Evolutionary conservation across 2,329 filamentous ascomycete species (phyloP), one percentile per base, ranked within the genome.

Genomic region (Aspergillus fischeri): DNA sequence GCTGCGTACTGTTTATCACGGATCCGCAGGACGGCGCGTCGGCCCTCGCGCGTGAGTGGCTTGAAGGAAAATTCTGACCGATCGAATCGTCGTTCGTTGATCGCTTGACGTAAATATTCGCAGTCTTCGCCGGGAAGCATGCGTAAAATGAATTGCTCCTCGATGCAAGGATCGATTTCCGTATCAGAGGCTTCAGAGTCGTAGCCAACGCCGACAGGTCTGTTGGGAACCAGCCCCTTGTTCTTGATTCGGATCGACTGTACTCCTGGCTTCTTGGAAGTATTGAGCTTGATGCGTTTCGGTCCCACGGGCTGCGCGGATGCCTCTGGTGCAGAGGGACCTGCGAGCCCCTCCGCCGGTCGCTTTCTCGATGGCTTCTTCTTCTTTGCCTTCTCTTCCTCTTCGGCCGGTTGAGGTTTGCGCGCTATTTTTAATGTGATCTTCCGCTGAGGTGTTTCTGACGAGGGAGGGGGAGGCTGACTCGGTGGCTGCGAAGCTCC

Each of bases 101-200:
- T 87, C 24, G 87, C 86, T 59, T 87, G 83, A 42, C 87, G 84
- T 27, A 99, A 77, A 67, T 93, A 92, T 25, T 97, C 90, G 70
- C 89, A 90, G 73, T 97, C 90, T 29, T 89, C 85, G 0, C 92
- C 92, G 0, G 92, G 90, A 54, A 86, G 74, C 89, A 97, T 96
- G 58, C 94, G 90, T 60, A 99, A 75, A 8, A 99, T 82, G 63
- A 97, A 91, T 62, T 95, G 88, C 68, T 93, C 89, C 73, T 97
- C 93, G 59, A 96, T 90, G 1, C 89, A 83, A 0, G 94, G 94
- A 68, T 99, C 94, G 9, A 80, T 75, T 73, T 99, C 94, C 14
- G 88, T 86, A 69, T 97, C 94, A 55, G 92, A 94, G 11, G 92
- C 91, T 74, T 97, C 94, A 3, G 92, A 97, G 72, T 99, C 94